phyloP scores from a whole-genome alignment of 2,329 filamentous ascomycete species.

The Ophiostoma fasciatum region DNA sequence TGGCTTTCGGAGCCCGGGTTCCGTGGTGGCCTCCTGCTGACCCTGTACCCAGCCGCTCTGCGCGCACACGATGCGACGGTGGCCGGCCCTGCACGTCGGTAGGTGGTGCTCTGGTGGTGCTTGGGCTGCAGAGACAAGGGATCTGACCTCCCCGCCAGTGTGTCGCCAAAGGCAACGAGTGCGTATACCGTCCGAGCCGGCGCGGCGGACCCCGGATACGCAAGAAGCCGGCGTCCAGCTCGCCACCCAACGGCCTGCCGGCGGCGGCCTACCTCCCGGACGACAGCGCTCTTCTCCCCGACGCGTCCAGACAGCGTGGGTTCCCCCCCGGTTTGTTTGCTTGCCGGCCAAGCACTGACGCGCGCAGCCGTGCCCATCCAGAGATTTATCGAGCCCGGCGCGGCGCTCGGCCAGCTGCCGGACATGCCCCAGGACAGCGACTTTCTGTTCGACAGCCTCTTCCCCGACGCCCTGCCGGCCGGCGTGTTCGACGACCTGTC shows the following conservation, averaged over 20 bases:
- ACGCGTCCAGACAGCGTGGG: slow-evolving; percentile 1
- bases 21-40: too few relatives aligned
- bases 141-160: too few relatives aligned
- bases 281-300: too few relatives aligned
- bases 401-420: slow-evolving; percentile 30
- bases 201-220: slow-evolving; percentile 28
- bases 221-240: slow-evolving; percentile 20
- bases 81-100: slow-evolving; percentile 12
- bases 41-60: slow-evolving; percentile 17
- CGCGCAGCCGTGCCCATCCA: slow-evolving; percentile 20
- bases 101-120: not conserved
- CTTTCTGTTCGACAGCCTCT: slow-evolving; percentile 31
- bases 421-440: slow-evolving; percentile 32
- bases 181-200: slow-evolving; percentile 27
- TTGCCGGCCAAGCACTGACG: too few relatives aligned
- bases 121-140: not conserved
- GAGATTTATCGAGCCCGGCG: slow-evolving; percentile 30
- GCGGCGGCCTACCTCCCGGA: slow-evolving; percentile 17
- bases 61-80: slow-evolving; percentile 14
- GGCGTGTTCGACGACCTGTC: slow-evolving; percentile 9
- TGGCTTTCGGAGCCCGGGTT: too few relatives aligned
- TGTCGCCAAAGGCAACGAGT: slow-evolving; percentile 24
- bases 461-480: slow-evolving; percentile 15
- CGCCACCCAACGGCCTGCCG: slow-evolving; percentile 2
- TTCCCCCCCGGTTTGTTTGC: not conserved